Base-by-base conservation (phyloP, 169 alveolate genomes). In the Plasmodium cynomolgi region DNA sequence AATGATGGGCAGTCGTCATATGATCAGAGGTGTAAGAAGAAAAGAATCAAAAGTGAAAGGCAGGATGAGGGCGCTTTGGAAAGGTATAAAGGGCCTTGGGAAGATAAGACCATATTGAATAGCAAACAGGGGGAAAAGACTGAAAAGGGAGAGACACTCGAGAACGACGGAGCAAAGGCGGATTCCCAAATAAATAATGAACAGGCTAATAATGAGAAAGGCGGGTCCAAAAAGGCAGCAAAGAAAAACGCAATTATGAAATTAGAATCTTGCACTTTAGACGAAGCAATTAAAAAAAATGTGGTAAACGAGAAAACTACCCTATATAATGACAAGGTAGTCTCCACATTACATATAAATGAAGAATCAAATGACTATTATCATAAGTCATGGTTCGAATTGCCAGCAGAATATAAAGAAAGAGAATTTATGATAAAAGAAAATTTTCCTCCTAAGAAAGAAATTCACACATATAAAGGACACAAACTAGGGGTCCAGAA, bases 401-500 rank as follows among this genome's bases (percentile, higher is more conserved):
- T 91, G 20, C 95, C 95, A 54, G 83, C 84, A 54, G 95, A 91
- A 82, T 81, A 91, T 91, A 91, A 91, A 91, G 95, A 91, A 11
- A 91, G 84, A 91, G 95, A 91, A 31, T 91, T 91, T 73, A 73
- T 91, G 56, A 82, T 91, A 81, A 92, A 91, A 91, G 95, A 91
- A 82, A 91, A 82, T 71, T 91, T 82, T 37, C 95, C 95, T 26
- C 99, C 99, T 0, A 99, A 98, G 96, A 97, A 97, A 93, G 99
- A 98, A 95, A 94, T 97, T 47, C 96, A 97, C 92, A 97, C 98
- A n/a, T 97, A 96, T 95, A 97, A 96, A 29, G 99, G 99, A 0
- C 99, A 99, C 92, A 97, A 98, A 50, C 97, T 98, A 97, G 99
- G 99, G 47, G 99, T 99, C 20, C 98, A 98, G 94, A 95, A 97